These are phyloP conservation scores for Cordyceps cateniannulata DNA, from an alignment of 2,329 filamentous ascomycete species.

Conservation along the genomic window DNA sequence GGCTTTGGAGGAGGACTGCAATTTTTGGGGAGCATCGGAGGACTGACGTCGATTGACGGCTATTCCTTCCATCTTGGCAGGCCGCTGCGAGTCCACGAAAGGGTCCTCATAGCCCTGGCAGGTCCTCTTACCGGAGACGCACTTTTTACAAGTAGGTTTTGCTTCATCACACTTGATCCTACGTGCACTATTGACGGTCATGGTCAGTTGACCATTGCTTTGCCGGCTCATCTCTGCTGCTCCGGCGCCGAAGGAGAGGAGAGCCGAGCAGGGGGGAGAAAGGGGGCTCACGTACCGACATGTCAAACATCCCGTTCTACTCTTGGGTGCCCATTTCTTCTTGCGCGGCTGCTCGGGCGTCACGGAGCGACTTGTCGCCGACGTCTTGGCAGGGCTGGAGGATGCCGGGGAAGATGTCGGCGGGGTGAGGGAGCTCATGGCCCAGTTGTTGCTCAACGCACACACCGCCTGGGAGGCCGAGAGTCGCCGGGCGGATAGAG, in stretches of 20 bases:
- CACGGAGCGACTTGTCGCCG: not conserved
- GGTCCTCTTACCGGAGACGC: not conserved
- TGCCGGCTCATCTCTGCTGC: not conserved
- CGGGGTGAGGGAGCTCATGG: not conserved
- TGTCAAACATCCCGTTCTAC: not conserved
- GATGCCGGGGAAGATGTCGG: not conserved
- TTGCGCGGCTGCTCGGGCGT: not conserved
- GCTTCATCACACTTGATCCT: slow-evolving; percentile 1
- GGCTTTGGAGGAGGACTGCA: not conserved
- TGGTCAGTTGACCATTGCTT: not conserved
- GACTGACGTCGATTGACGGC: not conserved
- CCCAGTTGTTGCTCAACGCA: no score
- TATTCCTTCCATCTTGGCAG: not conserved
- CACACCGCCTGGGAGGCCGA: no score
- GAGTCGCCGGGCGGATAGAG: not conserved
- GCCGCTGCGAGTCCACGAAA: not conserved
- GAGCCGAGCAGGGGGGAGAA: not conserved
- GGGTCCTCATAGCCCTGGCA: slow-evolving; percentile 2
- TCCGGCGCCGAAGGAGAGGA: not conserved
- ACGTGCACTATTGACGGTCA: not conserved
- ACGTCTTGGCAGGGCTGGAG: not conserved
- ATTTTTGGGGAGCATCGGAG: not conserved
- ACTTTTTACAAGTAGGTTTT: not conserved
- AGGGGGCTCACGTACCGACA: not conserved
- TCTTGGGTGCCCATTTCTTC: slow-evolving; percentile 3